Evolutionary conservation across 2,329 filamentous ascomycete genomes (phyloP), one percentile per base, ranked within the genome.

Genomic region (Bipolaris bicolor): DNA sequence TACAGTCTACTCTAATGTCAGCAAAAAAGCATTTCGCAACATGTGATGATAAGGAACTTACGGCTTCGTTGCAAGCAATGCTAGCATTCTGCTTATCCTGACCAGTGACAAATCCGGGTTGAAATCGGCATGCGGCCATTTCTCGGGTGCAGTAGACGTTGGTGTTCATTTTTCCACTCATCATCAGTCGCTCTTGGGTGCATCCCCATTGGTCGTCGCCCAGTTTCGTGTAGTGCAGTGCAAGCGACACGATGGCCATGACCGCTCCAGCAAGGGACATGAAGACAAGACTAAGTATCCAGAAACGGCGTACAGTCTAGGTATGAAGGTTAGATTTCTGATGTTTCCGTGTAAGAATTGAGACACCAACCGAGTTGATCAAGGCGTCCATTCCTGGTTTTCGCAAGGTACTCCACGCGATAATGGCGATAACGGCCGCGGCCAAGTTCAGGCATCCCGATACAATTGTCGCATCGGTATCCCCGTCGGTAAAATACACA

Each of bases 131-230:
- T 4, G 60, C 61, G 3, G 63, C 71, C 54, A 64, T 63, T 48
- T 73, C 71, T 29, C 70, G 60, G 31, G 69, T 69, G 48, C 69
- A 73, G 36, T 67, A 60, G 7, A 67, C 60, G 41, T 72, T 72
- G 2, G 66, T 67, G 50, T 70, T 69, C 22, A 66, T 49, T 10
- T 63, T 61, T 34, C 68, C 65, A 11, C 52, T 55, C 53, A 65
- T 63, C 44, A 61, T 61, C 6, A 63, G 57, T 4, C 65, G 64
- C 37, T 67, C 62, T 2, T 61, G 60, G 9, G 53, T 66, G 55
- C 71, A 74, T 11, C 70, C 67, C 39, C 60, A 72, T 20, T 52
- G 36, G 37, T 71, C 65, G 26, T 64, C 40, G 18, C 70, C 69
- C 41, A 63, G 64, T 44, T 65, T 58, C 1, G 70, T 70, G 64